Evolutionary conservation across 1,284 basidiomycete species (phyloP), one percentile per base, ranked within the genome.

Genomic region (Microbotryum lychnidis-dioicae): DNA sequence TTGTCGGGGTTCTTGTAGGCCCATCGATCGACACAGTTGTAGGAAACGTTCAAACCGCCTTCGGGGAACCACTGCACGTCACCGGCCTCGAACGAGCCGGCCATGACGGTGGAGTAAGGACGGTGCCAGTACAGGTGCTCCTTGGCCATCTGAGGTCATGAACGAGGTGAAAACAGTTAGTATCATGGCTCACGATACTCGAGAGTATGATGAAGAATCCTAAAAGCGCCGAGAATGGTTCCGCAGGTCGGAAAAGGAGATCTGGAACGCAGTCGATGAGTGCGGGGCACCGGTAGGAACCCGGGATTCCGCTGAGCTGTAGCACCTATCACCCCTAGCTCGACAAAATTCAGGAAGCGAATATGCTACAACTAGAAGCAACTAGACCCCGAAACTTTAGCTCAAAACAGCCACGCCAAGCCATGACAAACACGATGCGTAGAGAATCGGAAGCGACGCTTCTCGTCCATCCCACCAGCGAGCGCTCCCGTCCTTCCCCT

Each of bases 11-110:
- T 80, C 75, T 86, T 84, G 80, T 88, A 91, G 45, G 89, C 91
- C 87, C 89, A 91, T 67, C 96, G 84, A 77, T 98, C 96, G 62
- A 98, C 89, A 74, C 91, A 96, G 79, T 98, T 98, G 83, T 98
- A 98, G 10, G 90, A 85, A 3, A 89, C 94, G 62, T 79, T 78
- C 66, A 78, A 70, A 31, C 71, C 67, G 14, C 77, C 77, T 64
- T 78, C 76, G 44, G 75, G 74, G 71, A 98, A 98, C 94, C 93
- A 98, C 66, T 84, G 83, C 64, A 97, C 85, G 76, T 97, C 91
- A 44, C 93, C 94, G 2, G 82, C 82, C 72, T 84, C 81, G 74
- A 97, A 97, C 42, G 82, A 80, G 54, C 96, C 94, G 10, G 88
- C 80, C 69, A 86, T 79, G 60, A 97, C 91, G 29, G 87, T 93